Evolutionary conservation across 1,284 basidiomycete genomes (phyloP), one percentile per base, ranked within the genome.

Genomic region (Cystobasidium sp.): DNA sequence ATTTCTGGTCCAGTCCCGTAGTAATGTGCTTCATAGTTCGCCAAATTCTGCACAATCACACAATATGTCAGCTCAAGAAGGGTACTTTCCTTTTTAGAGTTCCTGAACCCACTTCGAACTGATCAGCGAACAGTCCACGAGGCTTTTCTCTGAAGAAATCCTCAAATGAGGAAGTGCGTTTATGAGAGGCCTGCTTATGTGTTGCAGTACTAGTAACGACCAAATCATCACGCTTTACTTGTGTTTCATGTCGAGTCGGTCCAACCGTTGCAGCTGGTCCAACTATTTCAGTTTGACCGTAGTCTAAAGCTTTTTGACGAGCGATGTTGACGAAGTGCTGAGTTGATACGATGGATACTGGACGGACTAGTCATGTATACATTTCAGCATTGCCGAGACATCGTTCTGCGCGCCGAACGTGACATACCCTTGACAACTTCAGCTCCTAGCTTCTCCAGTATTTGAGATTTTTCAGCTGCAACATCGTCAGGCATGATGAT

Each of bases 401-500:
- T 31, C 31, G 31, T 31, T 1, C 31, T 31, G 31, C 2, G 31
- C 31, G 31, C 31, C 31, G 14, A 10, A 18, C 24, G 52, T 7
- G 18, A 49, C 43, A 16, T 24, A 79, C 80, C 82, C 63, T 90
- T 87, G 80, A 93, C 90, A 1, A 99, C 91, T 31, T 88, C 85
- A 0, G 96, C 95, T 3, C 95, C 96, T 0, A 98, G 88, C 0
- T 91, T 89, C 67, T 88, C 85, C 14, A 99, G 84, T 0, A 93
- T 89, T 77, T 91, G 89, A 0, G 91, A 89, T 81, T 98, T 98
- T 82, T 99, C 96, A 65, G 89, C 86, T 0, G 95, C 92, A 5
- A 98, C 91, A 81, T 96, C 93, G 80, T 96, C 93, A 0, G 94
- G 93, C 88, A 96, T 92, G 75, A 97, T 91, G 75, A 96, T 96